phyloP scores from a whole-genome alignment of 805 yeast genomes.

The Wickerhamomyces subpelliculosus region DNA sequence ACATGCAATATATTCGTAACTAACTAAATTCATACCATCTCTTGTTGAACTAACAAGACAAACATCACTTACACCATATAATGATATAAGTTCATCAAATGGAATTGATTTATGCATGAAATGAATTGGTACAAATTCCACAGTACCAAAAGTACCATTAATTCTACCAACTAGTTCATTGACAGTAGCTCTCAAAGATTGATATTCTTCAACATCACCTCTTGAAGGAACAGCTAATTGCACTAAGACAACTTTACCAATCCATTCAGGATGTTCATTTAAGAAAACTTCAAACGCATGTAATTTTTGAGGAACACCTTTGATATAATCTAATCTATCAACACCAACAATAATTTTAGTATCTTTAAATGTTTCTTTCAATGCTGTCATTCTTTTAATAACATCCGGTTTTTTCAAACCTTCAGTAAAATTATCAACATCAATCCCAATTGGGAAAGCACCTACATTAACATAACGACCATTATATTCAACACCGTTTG shows the following conservation, averaged over 20 bases:
- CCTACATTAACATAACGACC: conserved; percentile 81
- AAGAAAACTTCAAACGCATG: conserved; percentile 94
- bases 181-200: conserved; percentile 84
- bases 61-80: conserved; percentile 80
- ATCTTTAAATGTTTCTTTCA: conserved; percentile 63
- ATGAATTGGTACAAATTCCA: conserved; percentile 96
- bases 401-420: conserved; percentile 66
- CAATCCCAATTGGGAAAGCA: conserved; percentile 99
- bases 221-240: conserved; percentile 98
- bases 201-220: conserved; percentile 98
- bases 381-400: conserved; percentile 52
- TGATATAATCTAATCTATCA: conserved; percentile 92
- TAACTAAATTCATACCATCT: conserved; percentile 97
- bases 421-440: conserved; percentile 80
- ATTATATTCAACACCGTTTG: conserved; percentile 79
- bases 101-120: conserved; percentile 89
- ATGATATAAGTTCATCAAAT: conserved; percentile 84
- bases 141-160: conserved; percentile 93
- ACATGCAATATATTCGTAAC: conserved; percentile 95
- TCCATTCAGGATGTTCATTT: conserved; percentile 94
- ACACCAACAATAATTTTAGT: conserved; percentile 92
- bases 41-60: conserved; percentile 92
- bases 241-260: conserved; percentile 90
- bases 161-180: conserved; percentile 95
- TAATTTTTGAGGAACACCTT: conserved; percentile 95